These are phyloP conservation scores for Kurtzmaniella quercitrusa DNA, from an alignment of 1,139 yeast species.

Conservation along the genomic window DNA sequence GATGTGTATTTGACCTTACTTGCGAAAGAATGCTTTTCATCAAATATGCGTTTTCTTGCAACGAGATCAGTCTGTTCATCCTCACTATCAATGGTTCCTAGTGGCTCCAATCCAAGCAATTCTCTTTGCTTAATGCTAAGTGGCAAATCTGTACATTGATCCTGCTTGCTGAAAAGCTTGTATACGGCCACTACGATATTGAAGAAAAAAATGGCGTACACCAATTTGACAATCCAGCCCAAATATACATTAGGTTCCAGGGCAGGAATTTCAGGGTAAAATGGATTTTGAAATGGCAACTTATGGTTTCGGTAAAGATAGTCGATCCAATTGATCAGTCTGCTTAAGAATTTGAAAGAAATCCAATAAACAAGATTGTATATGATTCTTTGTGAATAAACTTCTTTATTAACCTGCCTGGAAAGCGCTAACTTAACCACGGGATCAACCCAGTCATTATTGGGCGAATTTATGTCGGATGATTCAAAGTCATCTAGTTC, in stretches of 20 bases:
- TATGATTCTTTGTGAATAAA: constrained; percentile 20
- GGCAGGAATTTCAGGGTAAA: constrained; percentile 2
- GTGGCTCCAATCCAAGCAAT: constrained; percentile 29
- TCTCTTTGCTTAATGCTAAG: constrained; percentile 33
- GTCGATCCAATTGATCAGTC: neutral
- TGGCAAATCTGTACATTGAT: constrained; percentile 42
- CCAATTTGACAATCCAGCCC: constrained; percentile 1
- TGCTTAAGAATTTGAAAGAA: constrained; percentile 12
- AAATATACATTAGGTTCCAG: neutral
- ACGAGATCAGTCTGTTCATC: constrained; percentile 1
- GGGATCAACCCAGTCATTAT: constrained; percentile 43
- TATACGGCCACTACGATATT: constrained; percentile 17
- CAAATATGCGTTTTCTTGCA: neutral
- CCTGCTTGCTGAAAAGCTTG: constrained; percentile 26
- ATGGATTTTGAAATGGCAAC: constrained; percentile 10
- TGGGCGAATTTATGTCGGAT: constrained; percentile 7
- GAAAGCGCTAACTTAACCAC: constrained; percentile 32
- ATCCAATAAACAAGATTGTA: constrained; percentile 17
- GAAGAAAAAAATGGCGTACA: constrained; percentile 13
- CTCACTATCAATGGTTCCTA: constrained; percentile 8
- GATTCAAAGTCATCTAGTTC: constrained; percentile 12
- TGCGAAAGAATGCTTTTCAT: neutral
- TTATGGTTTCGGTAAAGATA: constrained; percentile 6
- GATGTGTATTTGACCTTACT: neutral
- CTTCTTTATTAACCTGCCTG: constrained; percentile 33